Evolutionary conservation across 2,329 filamentous ascomycete genomes (phyloP).

Genomic region (Exophiala alcalophila): DNA sequence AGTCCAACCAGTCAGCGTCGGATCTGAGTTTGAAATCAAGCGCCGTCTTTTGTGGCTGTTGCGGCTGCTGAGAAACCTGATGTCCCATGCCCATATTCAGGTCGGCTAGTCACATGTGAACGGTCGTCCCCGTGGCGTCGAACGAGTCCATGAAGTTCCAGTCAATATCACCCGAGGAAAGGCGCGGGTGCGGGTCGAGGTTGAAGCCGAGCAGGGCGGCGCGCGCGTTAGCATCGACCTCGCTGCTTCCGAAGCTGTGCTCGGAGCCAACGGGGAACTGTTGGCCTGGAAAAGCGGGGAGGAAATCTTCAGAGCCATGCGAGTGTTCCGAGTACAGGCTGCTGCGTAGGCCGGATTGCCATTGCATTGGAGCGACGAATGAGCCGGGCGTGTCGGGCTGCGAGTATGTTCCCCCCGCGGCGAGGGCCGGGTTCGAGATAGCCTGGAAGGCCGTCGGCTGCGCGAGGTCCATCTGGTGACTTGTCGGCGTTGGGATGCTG

Average conservation of each 20-base stretch:
- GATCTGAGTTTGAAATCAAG: too few species aligned
- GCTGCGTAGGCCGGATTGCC: conserved; percentile 15
- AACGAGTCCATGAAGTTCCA: conserved; percentile 28
- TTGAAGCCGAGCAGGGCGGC: conserved; percentile 30
- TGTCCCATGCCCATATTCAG: too few species aligned
- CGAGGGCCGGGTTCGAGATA: conserved; percentile 22
- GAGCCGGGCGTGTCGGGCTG: conserved; percentile 17
- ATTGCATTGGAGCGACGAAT: conserved; percentile 19
- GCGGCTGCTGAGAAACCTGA: too few species aligned
- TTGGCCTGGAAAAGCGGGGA: conserved; percentile 32
- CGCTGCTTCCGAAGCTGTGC: conserved; percentile 25
- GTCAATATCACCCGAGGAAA: conserved; percentile 26
- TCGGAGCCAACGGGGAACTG: conserved; percentile 31
- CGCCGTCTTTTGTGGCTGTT: too few species aligned
- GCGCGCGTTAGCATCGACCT: conserved; percentile 29
- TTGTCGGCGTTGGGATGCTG: conserved; percentile 23
- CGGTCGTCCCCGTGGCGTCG: conserved; percentile 9
- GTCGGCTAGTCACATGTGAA: conserved; percentile 17
- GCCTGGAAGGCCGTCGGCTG: conserved; percentile 27
- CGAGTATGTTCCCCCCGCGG: conserved; percentile 19
- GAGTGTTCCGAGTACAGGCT: conserved; percentile 19
- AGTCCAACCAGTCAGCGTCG: too few species aligned
- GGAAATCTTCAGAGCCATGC: conserved; percentile 24
- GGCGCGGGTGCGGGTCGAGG: conserved; percentile 31
- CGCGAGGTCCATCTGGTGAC: conserved; percentile 22